phyloP scores from a whole-genome alignment of 495 filamentous ascomycete genomes.

The Alectoria sarmentosa region DNA sequence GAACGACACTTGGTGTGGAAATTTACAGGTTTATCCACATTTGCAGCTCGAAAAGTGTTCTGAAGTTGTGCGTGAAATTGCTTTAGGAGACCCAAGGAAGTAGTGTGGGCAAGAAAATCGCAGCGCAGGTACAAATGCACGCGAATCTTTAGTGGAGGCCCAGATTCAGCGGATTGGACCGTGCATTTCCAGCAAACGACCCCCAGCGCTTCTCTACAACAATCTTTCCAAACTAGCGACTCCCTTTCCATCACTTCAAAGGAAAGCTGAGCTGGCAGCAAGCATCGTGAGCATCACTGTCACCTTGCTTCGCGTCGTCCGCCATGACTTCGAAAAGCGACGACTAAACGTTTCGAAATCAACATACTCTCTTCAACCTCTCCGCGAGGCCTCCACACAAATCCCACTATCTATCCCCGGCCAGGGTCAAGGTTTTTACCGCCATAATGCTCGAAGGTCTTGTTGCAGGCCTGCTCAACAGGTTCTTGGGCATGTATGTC shows the following conservation, averaged over 20 bases:
- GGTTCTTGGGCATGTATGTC: conserved; percentile 98
- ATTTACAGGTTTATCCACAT: not conserved
- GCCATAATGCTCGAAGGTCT: conserved; percentile 59
- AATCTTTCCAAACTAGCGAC: not conserved
- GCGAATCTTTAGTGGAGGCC: not conserved
- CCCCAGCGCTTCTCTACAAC: not conserved
- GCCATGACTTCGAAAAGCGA: conserved; percentile 7
- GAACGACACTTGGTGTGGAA: not conserved
- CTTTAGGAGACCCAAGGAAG: not conserved
- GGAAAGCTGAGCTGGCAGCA: not conserved
- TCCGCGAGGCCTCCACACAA: not conserved
- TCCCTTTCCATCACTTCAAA: not conserved
- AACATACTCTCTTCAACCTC: not conserved
- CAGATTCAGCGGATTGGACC: not conserved
- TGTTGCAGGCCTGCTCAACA: conserved; percentile 87
- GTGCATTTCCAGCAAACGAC: not conserved
- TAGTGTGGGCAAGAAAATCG: not conserved
- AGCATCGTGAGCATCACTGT: conserved; percentile 14
- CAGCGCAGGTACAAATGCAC: not conserved
- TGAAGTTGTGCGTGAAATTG: not conserved
- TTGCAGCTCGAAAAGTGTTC: not conserved
- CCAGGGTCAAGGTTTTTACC: conserved; percentile 35
- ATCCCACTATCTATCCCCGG: conserved; percentile 25
- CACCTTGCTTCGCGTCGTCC: conserved; percentile 15
- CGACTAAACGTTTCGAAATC: not conserved